Conservation (phyloP, 2,329 filamentous ascomycete species). For the Stachybotrys elegans region DNA sequence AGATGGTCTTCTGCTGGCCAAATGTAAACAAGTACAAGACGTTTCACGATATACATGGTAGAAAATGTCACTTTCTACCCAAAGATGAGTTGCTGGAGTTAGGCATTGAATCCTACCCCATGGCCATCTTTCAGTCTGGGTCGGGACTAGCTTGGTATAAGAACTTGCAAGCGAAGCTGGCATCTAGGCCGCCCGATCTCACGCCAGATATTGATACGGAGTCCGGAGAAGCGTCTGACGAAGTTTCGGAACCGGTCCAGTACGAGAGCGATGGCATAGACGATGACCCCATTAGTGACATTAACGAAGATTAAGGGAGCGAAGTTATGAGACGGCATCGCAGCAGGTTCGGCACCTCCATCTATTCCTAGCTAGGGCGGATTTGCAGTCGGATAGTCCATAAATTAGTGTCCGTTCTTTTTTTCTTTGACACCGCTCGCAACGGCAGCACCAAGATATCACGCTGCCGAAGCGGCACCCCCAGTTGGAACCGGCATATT, state of each 20-base stretch:
- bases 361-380: background rate
- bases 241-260: conserved; percentile 2
- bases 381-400: background rate
- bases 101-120: background rate
- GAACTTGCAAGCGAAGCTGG: background rate
- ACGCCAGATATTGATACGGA: background rate
- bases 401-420: too few species aligned
- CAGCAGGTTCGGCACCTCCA: background rate
- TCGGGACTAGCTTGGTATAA: background rate
- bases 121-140: background rate
- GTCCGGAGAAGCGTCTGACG: background rate
- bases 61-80: background rate
- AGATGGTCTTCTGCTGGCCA: conserved; percentile 1
- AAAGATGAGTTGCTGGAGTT: background rate
- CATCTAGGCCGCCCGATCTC: background rate
- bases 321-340: conserved; percentile 4
- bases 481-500: too few species aligned
- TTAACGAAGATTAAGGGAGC: conserved; percentile 6
- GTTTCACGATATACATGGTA: background rate
- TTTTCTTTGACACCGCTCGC: too few species aligned
- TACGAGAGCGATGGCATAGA: conserved; percentile 12
- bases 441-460: too few species aligned
- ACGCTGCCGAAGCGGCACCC: too few species aligned
- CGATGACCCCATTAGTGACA: conserved; percentile 4
- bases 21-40: background rate